These are phyloP conservation scores for Funneliformis geosporum DNA, from an alignment of 192 early-diverging fungal genomes.

Conservation along the genomic window DNA sequence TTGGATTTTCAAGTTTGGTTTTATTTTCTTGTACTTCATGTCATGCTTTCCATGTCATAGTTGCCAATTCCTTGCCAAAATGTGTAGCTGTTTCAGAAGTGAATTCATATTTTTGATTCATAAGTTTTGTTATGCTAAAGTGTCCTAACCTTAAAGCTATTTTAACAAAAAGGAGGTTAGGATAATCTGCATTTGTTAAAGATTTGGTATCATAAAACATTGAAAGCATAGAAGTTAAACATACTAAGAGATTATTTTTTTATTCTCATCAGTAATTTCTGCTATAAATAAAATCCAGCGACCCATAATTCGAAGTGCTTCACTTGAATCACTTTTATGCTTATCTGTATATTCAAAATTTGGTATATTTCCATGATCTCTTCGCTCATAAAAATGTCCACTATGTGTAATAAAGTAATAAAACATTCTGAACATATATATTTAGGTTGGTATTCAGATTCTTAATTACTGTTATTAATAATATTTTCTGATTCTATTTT, in stretches of 20 bases:
- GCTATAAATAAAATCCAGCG: background rate
- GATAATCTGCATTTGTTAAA: background rate
- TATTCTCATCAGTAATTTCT: background rate
- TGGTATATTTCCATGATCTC: background rate
- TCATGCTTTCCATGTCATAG: background rate
- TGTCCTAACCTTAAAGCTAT: background rate
- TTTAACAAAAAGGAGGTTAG: background rate
- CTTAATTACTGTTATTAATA: background rate
- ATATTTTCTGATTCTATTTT: constrained; percentile 4
- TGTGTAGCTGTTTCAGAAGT: background rate
- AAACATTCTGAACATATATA: constrained; percentile 24
- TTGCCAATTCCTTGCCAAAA: background rate
- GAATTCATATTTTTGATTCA: background rate
- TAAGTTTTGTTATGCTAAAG: background rate
- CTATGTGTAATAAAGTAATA: background rate
- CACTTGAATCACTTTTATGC: background rate
- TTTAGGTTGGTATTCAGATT: background rate
- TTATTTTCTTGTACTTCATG: constrained; percentile 6
- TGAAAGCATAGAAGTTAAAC: background rate
- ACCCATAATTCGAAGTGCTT: background rate
- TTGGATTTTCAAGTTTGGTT: constrained; percentile 6
- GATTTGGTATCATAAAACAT: background rate
- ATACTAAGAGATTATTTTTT: background rate
- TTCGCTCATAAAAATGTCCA: constrained; percentile 3
- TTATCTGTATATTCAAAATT: background rate